Base-by-base conservation (phyloP, 352 stramenopile species). In the Phytopythium ostracodes region DNA sequence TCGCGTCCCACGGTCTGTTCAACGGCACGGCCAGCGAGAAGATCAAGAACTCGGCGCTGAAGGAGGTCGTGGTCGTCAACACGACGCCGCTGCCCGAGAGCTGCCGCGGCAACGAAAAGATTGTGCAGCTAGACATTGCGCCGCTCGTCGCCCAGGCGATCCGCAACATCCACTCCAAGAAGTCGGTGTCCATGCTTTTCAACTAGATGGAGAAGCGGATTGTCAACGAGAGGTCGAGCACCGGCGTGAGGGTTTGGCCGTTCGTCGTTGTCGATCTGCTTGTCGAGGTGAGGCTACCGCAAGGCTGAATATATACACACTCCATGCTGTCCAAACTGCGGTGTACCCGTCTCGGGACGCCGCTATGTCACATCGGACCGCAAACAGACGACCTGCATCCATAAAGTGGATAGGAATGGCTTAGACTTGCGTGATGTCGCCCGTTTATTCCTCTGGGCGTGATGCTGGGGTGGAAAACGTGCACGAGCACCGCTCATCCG, bases 161-260 rank as follows among this genome's bases (percentile, higher is more conserved):
- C 72, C 97, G 98, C 79, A 99, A 99, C 79, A 99, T 99, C 76
- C 97, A 99, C 84, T 90, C 97, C 72, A 99, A 99, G 80, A 99
- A 99, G 82, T 99, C 95, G 70, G 98, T 99, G 62, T 99, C 97
- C 38, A 97, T 98, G 72, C 89, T 99, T 33, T 99, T 99, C 81
- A 98, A 99, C 75, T 99, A 98, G 71, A 73, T 43, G 27, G 24
- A 24, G 46, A n/a, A 4, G 10, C 14, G 15, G 12, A n/a, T 24
- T 10, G 22, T 2, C 24, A 12, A 5, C 46, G 6, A n/a, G 24
- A n/a, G 22, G 6, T 15, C 0, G 20, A 3, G 43, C n/a, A 20
- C 20, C 15, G 18, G 42, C 17, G 43, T 8, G 20, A 50, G n/a
- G 0, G 20, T 11, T 50, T n/a, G 43, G 1, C 20, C 17, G 42